Evolutionary conservation across 2,329 filamentous ascomycete species (phyloP), one percentile per base, ranked within the genome.

Genomic region (Graphium sp.): DNA sequence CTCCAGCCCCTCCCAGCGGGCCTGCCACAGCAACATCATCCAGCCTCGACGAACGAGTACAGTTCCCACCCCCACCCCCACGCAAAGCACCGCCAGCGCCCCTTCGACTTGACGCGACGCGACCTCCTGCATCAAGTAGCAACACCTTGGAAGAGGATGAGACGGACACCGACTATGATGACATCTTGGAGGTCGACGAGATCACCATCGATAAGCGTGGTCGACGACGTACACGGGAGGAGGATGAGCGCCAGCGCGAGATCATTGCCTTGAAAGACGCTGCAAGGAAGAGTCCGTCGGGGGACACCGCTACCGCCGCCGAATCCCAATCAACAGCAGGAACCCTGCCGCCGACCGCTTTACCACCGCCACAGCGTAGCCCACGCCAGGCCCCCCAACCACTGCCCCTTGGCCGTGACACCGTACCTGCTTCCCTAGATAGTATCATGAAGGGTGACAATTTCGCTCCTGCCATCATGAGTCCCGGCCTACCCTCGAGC

Each of bases 1-100:
- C 63, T 7, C 40, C 41, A 11, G 38, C 45, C 7, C 43, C 50
- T 26, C 58, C 57, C 6, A 44, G 43, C 5, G 46, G 53, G 7
- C n/a, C n/a, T n/a, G n/a, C n/a, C n/a, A n/a, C n/a, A n/a, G n/a
- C n/a, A n/a, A n/a, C n/a, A n/a, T n/a, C n/a, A n/a, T n/a, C n/a
- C n/a, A n/a, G n/a, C n/a, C n/a, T n/a, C n/a, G n/a, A n/a, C n/a
- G n/a, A n/a, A n/a, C n/a, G n/a, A n/a, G n/a, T n/a, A n/a, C 58
- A 62, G 34, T 73, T 72, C 33, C 59, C 65, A 11, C 61, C 66
- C 3, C 64, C 72, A 2, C 73, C 76, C 10, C 67, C 69, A 28
- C 69, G 85, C 34, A 94, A 92, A 48, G 70, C 76, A 5, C 84
- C 85, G 3, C 87, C 87, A 26, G 80, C 83, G 9, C 85, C 87